Conservation (phyloP, 352 stramenopile species). For the Globisporangium irregulare region DNA sequence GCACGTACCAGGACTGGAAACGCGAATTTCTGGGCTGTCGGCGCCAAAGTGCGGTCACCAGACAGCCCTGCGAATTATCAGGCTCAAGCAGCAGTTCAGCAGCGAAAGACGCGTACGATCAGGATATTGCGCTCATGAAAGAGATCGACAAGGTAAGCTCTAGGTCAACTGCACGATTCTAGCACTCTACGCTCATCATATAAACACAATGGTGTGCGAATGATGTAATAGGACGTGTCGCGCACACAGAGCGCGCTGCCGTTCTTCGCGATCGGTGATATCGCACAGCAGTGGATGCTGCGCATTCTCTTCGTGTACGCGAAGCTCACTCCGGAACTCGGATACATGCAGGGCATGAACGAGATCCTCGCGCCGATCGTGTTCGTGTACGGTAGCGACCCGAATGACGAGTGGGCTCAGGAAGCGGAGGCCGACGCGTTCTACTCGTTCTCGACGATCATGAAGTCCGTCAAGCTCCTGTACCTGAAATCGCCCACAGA, state of each 20-base stretch:
- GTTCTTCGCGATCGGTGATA: constrained; percentile 46
- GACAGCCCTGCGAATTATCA: not conserved
- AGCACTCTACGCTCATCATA: no score
- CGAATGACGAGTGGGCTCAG: constrained; percentile 21
- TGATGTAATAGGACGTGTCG: constrained; percentile 41
- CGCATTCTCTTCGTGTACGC: constrained; percentile 75
- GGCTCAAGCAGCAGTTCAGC: not conserved
- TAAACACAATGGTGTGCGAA: no score
- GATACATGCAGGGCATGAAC: constrained; percentile 96
- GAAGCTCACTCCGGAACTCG: constrained; percentile 73
- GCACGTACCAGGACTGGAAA: constrained; percentile 33
- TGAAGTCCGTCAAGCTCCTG: constrained; percentile 44
- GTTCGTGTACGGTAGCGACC: constrained; percentile 68
- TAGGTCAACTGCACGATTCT: not conserved
- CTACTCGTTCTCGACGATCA: constrained; percentile 45
- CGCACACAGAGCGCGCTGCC: constrained; percentile 49
- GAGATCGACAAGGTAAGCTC: constrained; percentile 60
- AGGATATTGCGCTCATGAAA: constrained; percentile 44
- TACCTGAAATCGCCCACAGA: constrained; percentile 40
- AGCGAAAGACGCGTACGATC: constrained; percentile 15
- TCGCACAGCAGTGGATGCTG: constrained; percentile 65
- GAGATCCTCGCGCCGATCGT: constrained; percentile 90
- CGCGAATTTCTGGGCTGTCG: constrained; percentile 31
- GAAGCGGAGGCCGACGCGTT: constrained; percentile 59
- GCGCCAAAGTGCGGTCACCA: constrained; percentile 10